These are phyloP conservation scores for Colletotrichum tanaceti DNA, from an alignment of 2,329 filamentous ascomycete genomes.

Conservation along the genomic window DNA sequence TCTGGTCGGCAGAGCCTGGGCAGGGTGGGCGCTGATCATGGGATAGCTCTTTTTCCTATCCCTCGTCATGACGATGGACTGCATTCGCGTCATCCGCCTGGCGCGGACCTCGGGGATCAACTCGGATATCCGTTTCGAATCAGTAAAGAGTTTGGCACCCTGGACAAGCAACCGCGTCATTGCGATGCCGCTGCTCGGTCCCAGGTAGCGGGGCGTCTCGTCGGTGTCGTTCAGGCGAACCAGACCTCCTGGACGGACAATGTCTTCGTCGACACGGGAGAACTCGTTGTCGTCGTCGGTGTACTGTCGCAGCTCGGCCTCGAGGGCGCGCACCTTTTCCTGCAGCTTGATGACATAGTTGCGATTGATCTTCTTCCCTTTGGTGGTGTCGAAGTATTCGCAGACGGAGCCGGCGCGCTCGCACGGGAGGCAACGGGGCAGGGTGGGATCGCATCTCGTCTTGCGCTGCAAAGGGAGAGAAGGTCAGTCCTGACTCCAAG, in stretches of 20 bases:
- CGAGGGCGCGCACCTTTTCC: constrained; percentile 83
- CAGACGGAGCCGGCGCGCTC: constrained; percentile 91
- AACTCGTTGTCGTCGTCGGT: constrained; percentile 80
- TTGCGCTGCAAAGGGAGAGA: constrained; percentile 74
- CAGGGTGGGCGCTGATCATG: constrained; percentile 86
- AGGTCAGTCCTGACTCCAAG: constrained; percentile 27
- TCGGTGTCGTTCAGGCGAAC: constrained; percentile 87
- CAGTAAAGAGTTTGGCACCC: constrained; percentile 92
- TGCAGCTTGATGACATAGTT: constrained; percentile 94
- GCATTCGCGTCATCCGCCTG: constrained; percentile 67
- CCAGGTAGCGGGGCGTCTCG: constrained; percentile 87
- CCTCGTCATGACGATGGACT: constrained; percentile 65
- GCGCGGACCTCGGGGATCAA: constrained; percentile 81
- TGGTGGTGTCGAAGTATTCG: constrained; percentile 94
- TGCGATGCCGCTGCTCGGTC: constrained; percentile 93
- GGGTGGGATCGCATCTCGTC: constrained; percentile 92
- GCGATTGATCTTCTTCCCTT: constrained; percentile 86
- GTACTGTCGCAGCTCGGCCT: constrained; percentile 82
- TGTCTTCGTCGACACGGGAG: constrained; percentile 80
- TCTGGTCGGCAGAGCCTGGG: constrained; percentile 78
- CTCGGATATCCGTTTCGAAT: constrained; percentile 90
- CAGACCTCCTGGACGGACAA: constrained; percentile 86
- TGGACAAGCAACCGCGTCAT: constrained; percentile 97
- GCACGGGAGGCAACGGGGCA: constrained; percentile 92
- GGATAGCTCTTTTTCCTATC: constrained; percentile 88